These are phyloP conservation scores for Alternaria sp. DNA, from an alignment of 2,329 filamentous ascomycete genomes.

Conservation along the genomic window DNA sequence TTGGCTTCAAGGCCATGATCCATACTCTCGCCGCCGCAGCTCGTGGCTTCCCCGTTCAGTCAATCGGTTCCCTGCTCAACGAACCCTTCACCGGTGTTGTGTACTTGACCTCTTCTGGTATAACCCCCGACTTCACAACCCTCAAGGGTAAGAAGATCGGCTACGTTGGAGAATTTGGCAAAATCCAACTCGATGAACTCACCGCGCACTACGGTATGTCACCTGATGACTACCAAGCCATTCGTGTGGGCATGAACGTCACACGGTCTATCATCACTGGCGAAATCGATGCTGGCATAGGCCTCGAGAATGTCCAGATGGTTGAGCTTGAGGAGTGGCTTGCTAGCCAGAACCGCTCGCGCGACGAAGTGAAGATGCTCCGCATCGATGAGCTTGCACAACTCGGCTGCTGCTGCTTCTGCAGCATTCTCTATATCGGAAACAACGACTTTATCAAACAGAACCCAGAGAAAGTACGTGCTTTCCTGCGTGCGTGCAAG, in stretches of 20 bases:
- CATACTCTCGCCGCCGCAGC: slow-evolving; percentile 82
- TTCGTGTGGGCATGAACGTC: slow-evolving; percentile 84
- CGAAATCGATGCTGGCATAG: slow-evolving; percentile 77
- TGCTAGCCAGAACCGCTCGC: slow-evolving; percentile 67
- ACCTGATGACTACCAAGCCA: slow-evolving; percentile 75
- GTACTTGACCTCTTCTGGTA: slow-evolving; percentile 77
- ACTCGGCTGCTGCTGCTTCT: slow-evolving; percentile 85
- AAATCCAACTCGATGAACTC: slow-evolving; percentile 83
- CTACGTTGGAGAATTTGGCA: slow-evolving; percentile 83
- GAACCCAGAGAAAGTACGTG: slow-evolving; percentile 71
- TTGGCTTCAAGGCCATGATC: slow-evolving; percentile 87
- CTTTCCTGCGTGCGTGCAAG: slow-evolving; percentile 78
- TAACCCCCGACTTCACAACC: slow-evolving; percentile 77
- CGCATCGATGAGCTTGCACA: slow-evolving; percentile 83
- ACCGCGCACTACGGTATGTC: slow-evolving; percentile 81
- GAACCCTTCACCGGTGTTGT: slow-evolving; percentile 83
- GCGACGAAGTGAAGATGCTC: slow-evolving; percentile 78
- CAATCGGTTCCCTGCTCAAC: slow-evolving; percentile 78
- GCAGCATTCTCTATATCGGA: slow-evolving; percentile 80
- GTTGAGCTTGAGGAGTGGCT: slow-evolving; percentile 84
- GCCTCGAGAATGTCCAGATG: slow-evolving; percentile 85
- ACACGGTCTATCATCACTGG: slow-evolving; percentile 78
- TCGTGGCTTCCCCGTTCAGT: slow-evolving; percentile 75
- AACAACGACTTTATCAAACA: slow-evolving; percentile 75
- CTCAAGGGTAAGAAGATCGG: slow-evolving; percentile 81